A percentile compares a stretch with the other conserved stretches of the same genome.
These are phyloP conservation scores for Neonectria magnoliae DNA, from an alignment of 2,329 filamentous ascomycete species.

Conservation along the genomic window DNA sequence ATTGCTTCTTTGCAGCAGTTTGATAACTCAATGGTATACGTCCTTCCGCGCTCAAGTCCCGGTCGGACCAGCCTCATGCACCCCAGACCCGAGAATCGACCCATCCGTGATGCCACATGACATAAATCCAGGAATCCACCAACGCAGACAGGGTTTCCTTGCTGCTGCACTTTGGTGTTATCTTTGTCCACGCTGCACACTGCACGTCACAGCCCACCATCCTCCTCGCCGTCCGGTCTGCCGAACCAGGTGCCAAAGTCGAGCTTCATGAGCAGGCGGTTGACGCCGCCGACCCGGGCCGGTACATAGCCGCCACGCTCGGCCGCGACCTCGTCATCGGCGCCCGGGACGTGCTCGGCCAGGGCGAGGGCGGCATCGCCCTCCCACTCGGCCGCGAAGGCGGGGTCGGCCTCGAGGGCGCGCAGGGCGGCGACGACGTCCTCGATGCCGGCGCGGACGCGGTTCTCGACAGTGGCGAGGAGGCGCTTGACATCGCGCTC, in stretches of 20 bases:
- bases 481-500: slow-evolving; percentile 74
- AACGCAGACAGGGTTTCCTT: slow-evolving; percentile 3
- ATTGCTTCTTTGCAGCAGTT: slow-evolving; percentile 23
- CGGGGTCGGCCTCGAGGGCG: slow-evolving; percentile 55
- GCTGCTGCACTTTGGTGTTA: slow-evolving; percentile 4
- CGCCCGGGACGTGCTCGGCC: slow-evolving; percentile 26
- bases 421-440: slow-evolving; percentile 69
- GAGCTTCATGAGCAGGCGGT: slow-evolving; percentile 90
- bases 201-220: slow-evolving; percentile 19
- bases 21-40: slow-evolving; percentile 29
- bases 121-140: slow-evolving; percentile 14
- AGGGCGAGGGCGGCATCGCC: slow-evolving; percentile 39
- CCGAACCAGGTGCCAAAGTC: slow-evolving; percentile 73
- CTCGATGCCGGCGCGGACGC: slow-evolving; percentile 74
- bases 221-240: slow-evolving; percentile 40
- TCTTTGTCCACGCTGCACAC: background rate
- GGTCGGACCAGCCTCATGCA: slow-evolving; percentile 34
- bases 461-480: slow-evolving; percentile 69
- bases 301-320: slow-evolving; percentile 67
- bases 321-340: slow-evolving; percentile 53
- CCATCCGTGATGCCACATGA: slow-evolving; percentile 43
- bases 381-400: slow-evolving; percentile 58
- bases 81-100: slow-evolving; percentile 38
- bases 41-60: slow-evolving; percentile 19
- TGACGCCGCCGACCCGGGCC: slow-evolving; percentile 79